Evolutionary conservation across 106 monocot genomes (phyloP).

Genomic region (Acorus gramineus): DNA sequence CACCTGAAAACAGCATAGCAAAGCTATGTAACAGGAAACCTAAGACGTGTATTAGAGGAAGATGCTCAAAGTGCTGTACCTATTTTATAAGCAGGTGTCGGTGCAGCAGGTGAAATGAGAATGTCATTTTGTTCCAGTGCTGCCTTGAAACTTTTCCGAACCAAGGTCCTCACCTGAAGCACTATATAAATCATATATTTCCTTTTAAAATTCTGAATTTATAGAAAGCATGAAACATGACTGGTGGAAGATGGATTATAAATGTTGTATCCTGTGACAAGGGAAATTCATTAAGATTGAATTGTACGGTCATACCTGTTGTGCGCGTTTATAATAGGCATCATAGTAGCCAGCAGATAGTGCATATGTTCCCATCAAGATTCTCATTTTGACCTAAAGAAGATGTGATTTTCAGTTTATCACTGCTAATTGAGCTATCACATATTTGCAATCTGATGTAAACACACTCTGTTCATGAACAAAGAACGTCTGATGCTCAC

Average conservation of each 20-base stretch:
- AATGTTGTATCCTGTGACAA: neutral
- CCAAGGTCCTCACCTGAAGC: conserved; percentile 90
- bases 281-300: neutral
- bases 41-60: neutral
- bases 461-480: neutral
- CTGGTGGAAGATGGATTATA: too few species aligned
- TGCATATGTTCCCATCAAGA: conserved; percentile 98
- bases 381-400: conserved; percentile 93
- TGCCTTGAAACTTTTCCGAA: conserved; percentile 80
- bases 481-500: neutral
- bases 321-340: conserved; percentile 94
- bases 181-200: conserved; percentile 13
- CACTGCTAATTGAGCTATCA: too few species aligned
- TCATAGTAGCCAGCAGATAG: conserved; percentile 95
- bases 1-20: conserved; percentile 45
- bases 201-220: neutral
- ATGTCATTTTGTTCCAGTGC: conserved; percentile 67
- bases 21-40: conserved; percentile 1
- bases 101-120: conserved; percentile 94
- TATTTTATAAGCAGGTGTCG: conserved; percentile 86
- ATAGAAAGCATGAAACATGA: too few species aligned
- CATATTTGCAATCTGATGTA: neutral
- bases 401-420: neutral
- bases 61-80: conserved; percentile 22
- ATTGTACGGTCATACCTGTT: conserved; percentile 44